Conservation (phyloP, 2,329 filamentous ascomycete genomes). For the Aphanoascus verrucosus region DNA sequence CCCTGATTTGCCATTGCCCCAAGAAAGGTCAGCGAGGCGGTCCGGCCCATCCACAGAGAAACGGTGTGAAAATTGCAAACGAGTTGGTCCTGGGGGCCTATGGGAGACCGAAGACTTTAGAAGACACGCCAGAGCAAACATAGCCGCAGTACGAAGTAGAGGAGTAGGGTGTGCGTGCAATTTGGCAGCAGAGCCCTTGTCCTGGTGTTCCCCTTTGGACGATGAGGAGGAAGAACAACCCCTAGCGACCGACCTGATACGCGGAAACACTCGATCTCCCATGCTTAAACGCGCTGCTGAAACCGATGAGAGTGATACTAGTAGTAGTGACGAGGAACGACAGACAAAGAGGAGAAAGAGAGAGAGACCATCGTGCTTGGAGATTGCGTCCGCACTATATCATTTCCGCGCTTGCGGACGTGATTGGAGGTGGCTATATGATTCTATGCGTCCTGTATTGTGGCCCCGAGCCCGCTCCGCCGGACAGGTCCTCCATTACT, state of each 20-base stretch:
- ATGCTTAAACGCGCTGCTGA: neutral
- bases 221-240: neutral
- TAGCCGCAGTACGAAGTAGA: neutral
- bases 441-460: slow-evolving; percentile 23
- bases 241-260: neutral
- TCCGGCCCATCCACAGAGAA: neutral
- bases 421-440: slow-evolving; percentile 29
- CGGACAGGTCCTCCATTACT: slow-evolving; percentile 17
- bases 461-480: slow-evolving; percentile 6
- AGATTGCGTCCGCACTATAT: slow-evolving; percentile 23
- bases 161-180: slow-evolving; percentile 6
- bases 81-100: neutral
- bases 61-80: slow-evolving; percentile 25
- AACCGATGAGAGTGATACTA: neutral
- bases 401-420: slow-evolving; percentile 25
- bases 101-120: neutral
- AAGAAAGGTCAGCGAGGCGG: neutral
- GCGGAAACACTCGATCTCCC: neutral
- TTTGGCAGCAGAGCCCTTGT: slow-evolving; percentile 3
- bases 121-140: neutral
- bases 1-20: slow-evolving; percentile 10
- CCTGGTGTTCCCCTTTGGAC: slow-evolving; percentile 1
- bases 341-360: slow-evolving; percentile 9
- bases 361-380: slow-evolving; percentile 16
- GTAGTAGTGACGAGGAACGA: neutral